Percentiles rank a stretch among this genome's conserved stretches.
phyloP scores from a whole-genome alignment of 1,139 yeast species.

The Hyphopichia burtonii region DNA sequence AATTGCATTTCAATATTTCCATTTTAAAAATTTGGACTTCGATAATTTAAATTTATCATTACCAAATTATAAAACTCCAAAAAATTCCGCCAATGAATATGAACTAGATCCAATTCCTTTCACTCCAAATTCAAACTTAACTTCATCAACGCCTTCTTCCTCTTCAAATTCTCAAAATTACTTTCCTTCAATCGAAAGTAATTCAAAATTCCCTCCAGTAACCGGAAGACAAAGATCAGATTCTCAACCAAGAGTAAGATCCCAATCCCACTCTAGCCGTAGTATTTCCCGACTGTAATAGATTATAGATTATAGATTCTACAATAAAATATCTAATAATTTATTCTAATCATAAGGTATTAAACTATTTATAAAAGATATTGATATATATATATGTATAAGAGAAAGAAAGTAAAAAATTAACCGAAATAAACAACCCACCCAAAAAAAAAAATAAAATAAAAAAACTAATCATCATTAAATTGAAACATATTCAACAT shows the following conservation, averaged over 20 bases:
- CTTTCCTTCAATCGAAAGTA: not conserved
- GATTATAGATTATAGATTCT: not conserved
- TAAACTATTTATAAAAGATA: not conserved
- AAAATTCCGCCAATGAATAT: not conserved
- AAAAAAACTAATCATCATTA: not conserved
- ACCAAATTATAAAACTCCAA: not conserved
- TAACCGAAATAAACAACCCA: not conserved
- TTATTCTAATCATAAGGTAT: not conserved
- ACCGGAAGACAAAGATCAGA: not conserved
- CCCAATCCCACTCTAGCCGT: not conserved
- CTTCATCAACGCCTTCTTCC: not conserved
- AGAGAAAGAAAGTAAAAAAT: not conserved
- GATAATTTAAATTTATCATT: slow-evolving; percentile 1
- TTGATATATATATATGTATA: not conserved
- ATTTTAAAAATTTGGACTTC: slow-evolving; percentile 37
- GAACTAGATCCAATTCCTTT: not conserved
- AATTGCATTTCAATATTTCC: slow-evolving; percentile 72
- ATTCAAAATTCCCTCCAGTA: too few relatives aligned
- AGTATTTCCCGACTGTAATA: not conserved
- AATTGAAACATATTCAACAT: slow-evolving; percentile 60
- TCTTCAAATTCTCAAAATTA: not conserved
- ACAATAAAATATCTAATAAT: not conserved
- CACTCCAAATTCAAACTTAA: not conserved
- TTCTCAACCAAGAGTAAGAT: not conserved
- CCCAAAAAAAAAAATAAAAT: not conserved